A percentile compares a stretch with the other conserved stretches of the same genome.
phyloP scores from a whole-genome alignment of 192 early-diverging fungal species.

The Backusella parvicylindrica region DNA sequence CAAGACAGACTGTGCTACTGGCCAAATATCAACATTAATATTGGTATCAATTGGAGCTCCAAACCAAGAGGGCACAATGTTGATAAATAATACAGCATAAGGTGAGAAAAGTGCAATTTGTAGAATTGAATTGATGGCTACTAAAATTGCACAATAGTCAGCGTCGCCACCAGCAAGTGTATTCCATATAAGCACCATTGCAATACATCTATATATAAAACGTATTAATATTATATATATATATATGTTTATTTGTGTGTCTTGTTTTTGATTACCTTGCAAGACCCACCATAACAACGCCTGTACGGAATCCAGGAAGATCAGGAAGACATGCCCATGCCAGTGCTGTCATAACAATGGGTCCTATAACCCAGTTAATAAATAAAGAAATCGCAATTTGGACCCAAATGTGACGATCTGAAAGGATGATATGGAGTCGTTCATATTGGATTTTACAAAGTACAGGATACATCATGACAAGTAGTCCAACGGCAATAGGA shows the following conservation, averaged over 20 bases:
- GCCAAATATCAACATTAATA: constrained; percentile 52
- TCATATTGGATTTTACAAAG: constrained; percentile 60
- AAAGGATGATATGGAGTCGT: constrained; percentile 33
- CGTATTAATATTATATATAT: neutral
- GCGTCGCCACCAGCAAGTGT: constrained; percentile 60
- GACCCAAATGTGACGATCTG: constrained; percentile 41
- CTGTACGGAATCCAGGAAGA: constrained; percentile 59
- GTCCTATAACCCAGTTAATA: constrained; percentile 68
- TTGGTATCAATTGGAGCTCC: constrained; percentile 14
- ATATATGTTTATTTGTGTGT: neutral
- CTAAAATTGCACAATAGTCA: constrained; percentile 66
- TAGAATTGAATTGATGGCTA: constrained; percentile 67
- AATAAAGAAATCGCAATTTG: constrained; percentile 54
- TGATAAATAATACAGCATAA: constrained; percentile 54
- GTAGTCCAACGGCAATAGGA: constrained; percentile 63
- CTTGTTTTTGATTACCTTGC: constrained; percentile 21
- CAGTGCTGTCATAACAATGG: constrained; percentile 61
- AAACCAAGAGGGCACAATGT: constrained; percentile 43
- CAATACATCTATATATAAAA: constrained; percentile 66
- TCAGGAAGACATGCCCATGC: constrained; percentile 69
- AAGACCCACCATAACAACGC: constrained; percentile 54
- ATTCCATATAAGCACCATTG: constrained; percentile 81
- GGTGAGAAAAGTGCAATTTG: constrained; percentile 64
- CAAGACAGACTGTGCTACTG: constrained; percentile 48
- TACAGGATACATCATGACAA: constrained; percentile 76